Conservation (phyloP, 768 basidiomycete genomes). For the Mycena venus region DNA sequence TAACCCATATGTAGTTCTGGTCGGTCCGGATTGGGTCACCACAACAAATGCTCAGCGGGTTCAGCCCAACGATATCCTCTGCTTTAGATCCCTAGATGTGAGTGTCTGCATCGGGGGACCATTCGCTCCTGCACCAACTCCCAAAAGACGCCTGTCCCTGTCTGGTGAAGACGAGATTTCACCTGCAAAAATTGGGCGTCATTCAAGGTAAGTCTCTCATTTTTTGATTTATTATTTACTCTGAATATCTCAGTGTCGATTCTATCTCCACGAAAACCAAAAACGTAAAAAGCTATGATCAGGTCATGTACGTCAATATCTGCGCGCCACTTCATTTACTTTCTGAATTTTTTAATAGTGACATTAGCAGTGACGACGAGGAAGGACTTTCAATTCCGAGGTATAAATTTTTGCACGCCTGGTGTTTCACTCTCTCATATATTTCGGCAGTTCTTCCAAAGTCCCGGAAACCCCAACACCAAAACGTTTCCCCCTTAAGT, state of each 20-base stretch:
- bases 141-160: background rate
- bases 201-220: background rate
- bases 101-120: background rate
- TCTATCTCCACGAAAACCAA: background rate
- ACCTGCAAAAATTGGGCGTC: background rate
- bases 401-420: background rate
- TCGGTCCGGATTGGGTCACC: background rate
- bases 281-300: no score
- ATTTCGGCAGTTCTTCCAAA: background rate
- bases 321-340: background rate
- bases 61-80: background rate
- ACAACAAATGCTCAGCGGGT: background rate
- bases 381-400: background rate
- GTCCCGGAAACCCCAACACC: background rate
- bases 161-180: background rate
- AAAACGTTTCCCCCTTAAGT: background rate
- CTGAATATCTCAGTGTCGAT: no score
- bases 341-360: background rate
- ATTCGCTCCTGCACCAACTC: background rate
- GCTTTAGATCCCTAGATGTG: background rate
- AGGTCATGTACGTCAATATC: background rate
- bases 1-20: background rate
- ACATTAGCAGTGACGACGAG: background rate
- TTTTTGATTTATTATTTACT: background rate
- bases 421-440: background rate